phyloP scores from a whole-genome alignment of 2,329 filamentous ascomycete genomes.

The Lachnellula willkommii region DNA sequence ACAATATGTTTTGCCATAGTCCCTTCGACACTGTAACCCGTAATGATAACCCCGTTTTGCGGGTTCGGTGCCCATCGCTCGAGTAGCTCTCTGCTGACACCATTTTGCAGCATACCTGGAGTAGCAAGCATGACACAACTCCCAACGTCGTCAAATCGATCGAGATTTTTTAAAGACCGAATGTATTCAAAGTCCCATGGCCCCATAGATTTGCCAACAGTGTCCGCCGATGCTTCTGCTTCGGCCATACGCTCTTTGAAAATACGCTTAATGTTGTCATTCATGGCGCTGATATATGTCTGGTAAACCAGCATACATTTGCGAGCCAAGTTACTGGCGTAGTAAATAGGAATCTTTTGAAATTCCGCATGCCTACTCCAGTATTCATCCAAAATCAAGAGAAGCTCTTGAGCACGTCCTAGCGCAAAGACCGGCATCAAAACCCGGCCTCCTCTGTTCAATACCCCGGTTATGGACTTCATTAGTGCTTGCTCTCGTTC shows the following conservation, averaged over 20 bases:
- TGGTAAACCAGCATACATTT: conserved; percentile 99
- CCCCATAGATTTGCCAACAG: conserved; percentile 63
- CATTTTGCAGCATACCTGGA: conserved; percentile 97
- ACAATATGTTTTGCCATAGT: conserved; percentile 97
- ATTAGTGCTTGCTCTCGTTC: conserved; percentile 91
- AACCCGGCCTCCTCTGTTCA: conserved; percentile 87
- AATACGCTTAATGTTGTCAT: conserved; percentile 96
- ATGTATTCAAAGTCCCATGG: conserved; percentile 98
- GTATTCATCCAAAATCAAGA: conserved; percentile 94
- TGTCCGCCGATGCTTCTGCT: conserved; percentile 73
- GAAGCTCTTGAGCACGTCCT: conserved; percentile 85
- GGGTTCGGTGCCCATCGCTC: conserved; percentile 95
- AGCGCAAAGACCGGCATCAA: conserved; percentile 94
- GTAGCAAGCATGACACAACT: conserved; percentile 96
- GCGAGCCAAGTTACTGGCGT: conserved; percentile 87
- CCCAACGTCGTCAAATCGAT: conserved; percentile 93
- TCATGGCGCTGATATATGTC: conserved; percentile 97
- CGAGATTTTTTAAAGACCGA: conserved; percentile 82
- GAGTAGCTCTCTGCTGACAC: conserved; percentile 84
- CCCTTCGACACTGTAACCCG: conserved; percentile 95
- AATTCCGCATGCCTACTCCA: conserved; percentile 86
- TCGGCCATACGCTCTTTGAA: conserved; percentile 90
- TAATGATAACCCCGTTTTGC: conserved; percentile 97
- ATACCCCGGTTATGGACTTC: conserved; percentile 86
- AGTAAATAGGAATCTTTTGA: conserved; percentile 92